Evolutionary conservation across 2,329 filamentous ascomycete genomes (phyloP), one percentile per base, ranked within the genome.

Genomic region (Didymella arachidicola): DNA sequence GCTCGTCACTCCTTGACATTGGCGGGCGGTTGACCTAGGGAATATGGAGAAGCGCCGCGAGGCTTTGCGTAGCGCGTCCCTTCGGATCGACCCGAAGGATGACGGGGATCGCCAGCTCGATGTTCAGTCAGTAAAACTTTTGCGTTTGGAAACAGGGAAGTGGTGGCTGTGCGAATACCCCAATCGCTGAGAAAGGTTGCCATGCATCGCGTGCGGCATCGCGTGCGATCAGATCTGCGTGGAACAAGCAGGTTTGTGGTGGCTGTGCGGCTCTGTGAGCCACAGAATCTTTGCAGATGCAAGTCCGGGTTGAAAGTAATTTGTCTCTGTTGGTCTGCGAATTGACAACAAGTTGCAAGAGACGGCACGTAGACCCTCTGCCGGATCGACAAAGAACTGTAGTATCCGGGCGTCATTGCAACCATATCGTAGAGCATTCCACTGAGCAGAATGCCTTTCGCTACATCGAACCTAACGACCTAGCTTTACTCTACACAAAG

Each of bases 51-150:
- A 39, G 30, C 30, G 46, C 47, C 12, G 36, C 18, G 18, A 18
- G 39, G 38, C 25, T 50, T 26, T 50, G 39, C 41, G 16, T 47
- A 52, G 54, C 42, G 47, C 22, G 36, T 22, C 26, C 16, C 34
- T 29, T 47, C 43, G 47, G 42, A 52, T 52, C 48, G 54, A 57
- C 22, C 36, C 48, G 47, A 42, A 47, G 30, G 34, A 39, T 4
- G 43, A 39, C 26, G 34, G 30, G 16, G 36, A 42, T 45, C 27
- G 32, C 32, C 41, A 14, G 18, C n/a, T 44, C 16, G 12, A 52
- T 18, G 29, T 34, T 27, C 22, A 22, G 22, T 22, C 22, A 36
- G 50, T 42, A 46, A 53, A 39, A 26, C 26, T 22, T 32, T n/a
- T 18, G 32, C 16, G 32, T n/a, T 6, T 36, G 32, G 16, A n/a